phyloP scores from a whole-genome alignment of 2,329 filamentous ascomycete species.

The Epichloe sp. region DNA sequence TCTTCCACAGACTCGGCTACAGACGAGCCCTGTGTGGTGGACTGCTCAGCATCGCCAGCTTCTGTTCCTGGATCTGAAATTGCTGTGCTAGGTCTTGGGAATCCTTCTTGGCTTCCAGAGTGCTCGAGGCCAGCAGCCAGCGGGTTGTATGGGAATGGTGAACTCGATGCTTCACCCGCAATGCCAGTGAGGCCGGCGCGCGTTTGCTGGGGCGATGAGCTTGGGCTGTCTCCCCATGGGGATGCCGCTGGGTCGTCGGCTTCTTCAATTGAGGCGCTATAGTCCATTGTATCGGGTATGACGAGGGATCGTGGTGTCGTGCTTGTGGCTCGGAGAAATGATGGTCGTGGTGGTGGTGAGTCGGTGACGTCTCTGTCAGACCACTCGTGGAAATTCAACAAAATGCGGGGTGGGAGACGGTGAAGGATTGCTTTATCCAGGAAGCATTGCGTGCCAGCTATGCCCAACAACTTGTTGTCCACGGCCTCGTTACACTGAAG shows the following conservation, averaged over 20 bases:
- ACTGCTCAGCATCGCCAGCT: slow-evolving; percentile 22
- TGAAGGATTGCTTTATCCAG: neutral
- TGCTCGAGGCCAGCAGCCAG: slow-evolving; percentile 28
- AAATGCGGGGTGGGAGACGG: neutral
- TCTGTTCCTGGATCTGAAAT: slow-evolving; percentile 32
- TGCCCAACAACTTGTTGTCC: neutral
- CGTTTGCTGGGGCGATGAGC: slow-evolving; percentile 34
- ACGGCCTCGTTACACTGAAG: neutral
- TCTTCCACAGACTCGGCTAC: slow-evolving; percentile 7
- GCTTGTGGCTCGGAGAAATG: neutral
- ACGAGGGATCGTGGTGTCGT: neutral
- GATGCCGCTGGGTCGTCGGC: slow-evolving; percentile 39
- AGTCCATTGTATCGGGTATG: slow-evolving; percentile 35
- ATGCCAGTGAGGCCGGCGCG: slow-evolving; percentile 29
- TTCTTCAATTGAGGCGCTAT: slow-evolving; percentile 42
- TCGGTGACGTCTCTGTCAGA: neutral
- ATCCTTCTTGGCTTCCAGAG: slow-evolving; percentile 25
- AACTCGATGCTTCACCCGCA: slow-evolving; percentile 25
- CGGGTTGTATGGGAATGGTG: slow-evolving; percentile 31
- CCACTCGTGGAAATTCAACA: neutral
- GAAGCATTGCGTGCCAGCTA: neutral
- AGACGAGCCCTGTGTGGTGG: slow-evolving; percentile 12
- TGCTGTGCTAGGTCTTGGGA: slow-evolving; percentile 33
- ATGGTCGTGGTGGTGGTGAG: neutral
- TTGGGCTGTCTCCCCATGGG: slow-evolving; percentile 43